phyloP scores from a whole-genome alignment of 2,329 filamentous ascomycete species.

The Westerdykella aurantiaca region DNA sequence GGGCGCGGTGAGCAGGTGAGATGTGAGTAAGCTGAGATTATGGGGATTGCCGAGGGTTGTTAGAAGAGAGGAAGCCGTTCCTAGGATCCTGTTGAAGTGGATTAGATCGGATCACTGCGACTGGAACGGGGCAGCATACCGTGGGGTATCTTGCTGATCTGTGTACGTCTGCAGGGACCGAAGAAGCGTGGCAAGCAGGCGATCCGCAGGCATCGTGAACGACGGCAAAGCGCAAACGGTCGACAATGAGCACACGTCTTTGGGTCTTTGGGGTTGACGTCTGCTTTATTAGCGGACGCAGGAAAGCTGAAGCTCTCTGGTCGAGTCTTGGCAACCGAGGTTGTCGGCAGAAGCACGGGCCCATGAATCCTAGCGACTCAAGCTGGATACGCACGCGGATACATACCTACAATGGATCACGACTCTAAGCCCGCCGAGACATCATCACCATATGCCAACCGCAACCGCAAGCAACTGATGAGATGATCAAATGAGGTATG shows the following conservation, averaged over 20 bases:
- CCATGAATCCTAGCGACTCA: conserved; percentile 1
- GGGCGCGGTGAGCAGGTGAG: conserved; percentile 64
- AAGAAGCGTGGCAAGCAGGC: conserved; percentile 61
- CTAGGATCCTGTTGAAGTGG: conserved; percentile 45
- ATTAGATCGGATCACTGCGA: conserved; percentile 10
- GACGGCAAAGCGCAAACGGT: background rate
- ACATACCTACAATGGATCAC: no score
- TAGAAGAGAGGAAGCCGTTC: conserved; percentile 62
- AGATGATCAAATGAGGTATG: no score
- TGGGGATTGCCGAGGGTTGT: conserved; percentile 66
- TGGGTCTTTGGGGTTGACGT: conserved; percentile 16
- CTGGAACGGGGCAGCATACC: conserved; percentile 38
- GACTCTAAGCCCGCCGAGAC: no score
- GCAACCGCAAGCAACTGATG: no score
- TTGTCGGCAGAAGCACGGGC: conserved; percentile 9
- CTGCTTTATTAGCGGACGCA: no score
- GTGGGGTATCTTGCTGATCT: conserved; percentile 54
- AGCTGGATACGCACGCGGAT: no score
- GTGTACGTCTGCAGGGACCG: conserved; percentile 56
- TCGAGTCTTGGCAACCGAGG: conserved; percentile 18
- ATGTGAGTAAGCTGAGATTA: conserved; percentile 67
- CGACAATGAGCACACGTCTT: no score
- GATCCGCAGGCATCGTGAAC: conserved; percentile 58
- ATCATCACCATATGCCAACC: no score
- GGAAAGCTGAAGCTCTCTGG: no score